These are phyloP conservation scores for Zygoascus ofunaensis DNA, from an alignment of 805 yeast genomes.

Conservation along the genomic window DNA sequence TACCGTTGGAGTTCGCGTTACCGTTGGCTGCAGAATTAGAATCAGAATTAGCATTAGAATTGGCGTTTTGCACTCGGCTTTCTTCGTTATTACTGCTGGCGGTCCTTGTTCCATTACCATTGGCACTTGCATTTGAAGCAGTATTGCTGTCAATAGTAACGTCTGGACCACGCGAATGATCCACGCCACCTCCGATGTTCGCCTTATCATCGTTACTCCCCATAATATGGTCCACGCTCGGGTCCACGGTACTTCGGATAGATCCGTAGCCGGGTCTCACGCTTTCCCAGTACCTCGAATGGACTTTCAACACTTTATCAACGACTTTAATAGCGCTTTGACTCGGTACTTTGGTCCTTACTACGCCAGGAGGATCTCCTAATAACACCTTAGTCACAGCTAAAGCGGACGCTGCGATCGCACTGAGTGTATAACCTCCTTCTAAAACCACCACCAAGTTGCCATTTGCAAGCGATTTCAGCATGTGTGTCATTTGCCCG, in stretches of 20 bases:
- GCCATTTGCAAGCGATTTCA: slow-evolving; percentile 82
- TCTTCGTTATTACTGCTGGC: too few relatives aligned
- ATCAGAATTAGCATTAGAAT: background rate
- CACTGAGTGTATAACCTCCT: slow-evolving; percentile 92
- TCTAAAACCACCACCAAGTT: slow-evolving; percentile 82
- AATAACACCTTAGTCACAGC: slow-evolving; percentile 84
- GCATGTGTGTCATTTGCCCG: slow-evolving; percentile 90
- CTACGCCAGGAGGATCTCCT: slow-evolving; percentile 90
- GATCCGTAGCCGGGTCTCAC: slow-evolving; percentile 51
- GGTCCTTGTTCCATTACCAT: background rate
- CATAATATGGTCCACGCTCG: background rate
- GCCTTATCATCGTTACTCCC: slow-evolving; percentile 2
- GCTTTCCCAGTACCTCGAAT: slow-evolving; percentile 81
- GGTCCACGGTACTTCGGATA: slow-evolving; percentile 1
- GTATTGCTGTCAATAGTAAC: too few relatives aligned
- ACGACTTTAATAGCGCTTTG: slow-evolving; percentile 70
- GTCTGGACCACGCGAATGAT: background rate
- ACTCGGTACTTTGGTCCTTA: slow-evolving; percentile 57
- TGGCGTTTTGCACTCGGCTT: too few relatives aligned
- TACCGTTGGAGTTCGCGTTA: background rate
- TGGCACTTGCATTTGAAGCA: too few relatives aligned
- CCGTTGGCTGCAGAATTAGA: background rate
- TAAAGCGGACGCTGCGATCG: slow-evolving; percentile 82
- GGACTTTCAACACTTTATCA: slow-evolving; percentile 69
- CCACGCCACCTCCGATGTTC: background rate